A percentile compares a stretch with the other conserved stretches of the same genome.
Evolutionary conservation across 2,329 filamentous ascomycete species (phyloP).

Genomic region (Aspergillus vadensis): DNA sequence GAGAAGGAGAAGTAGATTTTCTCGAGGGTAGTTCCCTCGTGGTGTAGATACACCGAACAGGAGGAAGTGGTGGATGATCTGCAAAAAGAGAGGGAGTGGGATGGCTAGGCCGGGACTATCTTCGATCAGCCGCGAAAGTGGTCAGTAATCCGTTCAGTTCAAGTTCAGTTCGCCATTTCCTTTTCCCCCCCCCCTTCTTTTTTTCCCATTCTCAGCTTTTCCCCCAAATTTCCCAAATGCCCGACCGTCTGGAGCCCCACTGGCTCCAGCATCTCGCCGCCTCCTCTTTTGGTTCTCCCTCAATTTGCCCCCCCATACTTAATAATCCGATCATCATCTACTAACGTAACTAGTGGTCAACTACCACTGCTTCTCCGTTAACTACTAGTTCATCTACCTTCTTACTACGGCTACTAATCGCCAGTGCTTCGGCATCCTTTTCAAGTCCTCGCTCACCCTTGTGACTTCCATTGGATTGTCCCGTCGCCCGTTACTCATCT

Average conservation of each 20-base stretch:
- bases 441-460: neutral
- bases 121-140: neutral
- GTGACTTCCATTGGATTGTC: neutral
- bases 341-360: neutral
- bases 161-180: too few species aligned
- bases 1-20: neutral
- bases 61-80: conserved; percentile 4
- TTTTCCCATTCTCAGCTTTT: too few species aligned
- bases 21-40: neutral
- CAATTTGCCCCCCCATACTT: conserved; percentile 3
- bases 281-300: neutral
- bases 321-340: conserved; percentile 5
- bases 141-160: too few species aligned
- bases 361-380: neutral
- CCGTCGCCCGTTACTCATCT: neutral
- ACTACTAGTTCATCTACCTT: neutral
- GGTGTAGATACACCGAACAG: neutral
- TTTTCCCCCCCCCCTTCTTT: too few species aligned
- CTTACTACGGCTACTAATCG: neutral
- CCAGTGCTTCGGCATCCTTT: neutral
- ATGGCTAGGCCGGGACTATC: neutral
- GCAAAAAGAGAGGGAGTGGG: neutral
- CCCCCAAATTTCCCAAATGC: conserved; percentile 1
- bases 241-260: conserved; percentile 2
- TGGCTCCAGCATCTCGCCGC: conserved; percentile 2